A percentile compares a stretch with the other conserved stretches of the same genome.
phyloP scores from a whole-genome alignment of 345 rosid species.

The Gossypium mustelinum region DNA sequence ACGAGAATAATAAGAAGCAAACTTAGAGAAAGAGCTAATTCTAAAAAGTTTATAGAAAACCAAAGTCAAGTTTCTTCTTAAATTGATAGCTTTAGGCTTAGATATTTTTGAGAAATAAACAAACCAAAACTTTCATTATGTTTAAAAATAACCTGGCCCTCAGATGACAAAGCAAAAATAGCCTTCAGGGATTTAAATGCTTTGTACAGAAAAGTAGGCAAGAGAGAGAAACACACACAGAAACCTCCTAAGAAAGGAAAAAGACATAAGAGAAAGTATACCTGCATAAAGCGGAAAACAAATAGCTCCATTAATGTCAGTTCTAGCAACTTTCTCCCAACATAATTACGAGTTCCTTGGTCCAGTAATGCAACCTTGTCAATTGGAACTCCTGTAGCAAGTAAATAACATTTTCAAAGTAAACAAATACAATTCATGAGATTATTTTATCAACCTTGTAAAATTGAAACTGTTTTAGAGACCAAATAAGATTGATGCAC shows the following conservation, averaged over 20 bases:
- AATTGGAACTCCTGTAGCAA: constrained; percentile 64
- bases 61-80: neutral
- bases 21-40: neutral
- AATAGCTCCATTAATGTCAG: constrained; percentile 84
- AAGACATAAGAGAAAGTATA: constrained; percentile 5
- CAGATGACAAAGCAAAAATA: neutral
- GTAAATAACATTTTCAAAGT: constrained; percentile 16
- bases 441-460: neutral
- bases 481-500: constrained; percentile 2
- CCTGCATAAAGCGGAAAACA: constrained; percentile 94
- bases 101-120: neutral
- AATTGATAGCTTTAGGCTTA: constrained; percentile 3
- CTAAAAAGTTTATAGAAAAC: neutral
- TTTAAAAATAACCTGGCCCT: neutral
- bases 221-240: neutral
- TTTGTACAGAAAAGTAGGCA: neutral
- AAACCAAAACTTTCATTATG: neutral
- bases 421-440: neutral
- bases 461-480: neutral
- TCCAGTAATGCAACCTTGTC: constrained; percentile 79
- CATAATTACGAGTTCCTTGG: constrained; percentile 76
- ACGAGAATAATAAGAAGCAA: neutral
- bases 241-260: constrained; percentile 5
- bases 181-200: neutral
- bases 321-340: constrained; percentile 78